These are phyloP conservation scores for Aureobasidium sp. DNA, from an alignment of 2,329 filamentous ascomycete genomes.

Conservation along the genomic window DNA sequence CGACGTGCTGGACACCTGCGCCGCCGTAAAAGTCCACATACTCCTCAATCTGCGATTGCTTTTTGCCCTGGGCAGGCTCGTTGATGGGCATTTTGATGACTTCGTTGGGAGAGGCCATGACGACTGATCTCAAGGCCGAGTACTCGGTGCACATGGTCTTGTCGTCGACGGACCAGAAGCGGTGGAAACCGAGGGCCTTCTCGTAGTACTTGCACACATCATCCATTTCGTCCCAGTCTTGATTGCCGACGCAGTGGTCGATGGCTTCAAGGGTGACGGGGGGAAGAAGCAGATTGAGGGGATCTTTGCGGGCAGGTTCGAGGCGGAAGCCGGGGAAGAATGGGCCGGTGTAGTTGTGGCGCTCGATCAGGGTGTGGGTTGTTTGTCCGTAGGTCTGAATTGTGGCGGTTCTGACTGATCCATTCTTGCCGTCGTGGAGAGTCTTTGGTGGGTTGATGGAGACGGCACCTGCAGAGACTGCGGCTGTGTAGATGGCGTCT, in stretches of 20 bases:
- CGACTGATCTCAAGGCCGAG: slow-evolving; percentile 78
- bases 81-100: slow-evolving; percentile 98
- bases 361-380: slow-evolving; percentile 82
- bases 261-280: slow-evolving; percentile 63
- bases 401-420: slow-evolving; percentile 65
- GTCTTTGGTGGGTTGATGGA: slow-evolving; percentile 56
- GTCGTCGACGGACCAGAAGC: slow-evolving; percentile 96
- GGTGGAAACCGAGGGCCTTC: slow-evolving; percentile 81
- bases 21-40: slow-evolving; percentile 80
- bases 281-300: slow-evolving; percentile 50
- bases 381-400: slow-evolving; percentile 94
- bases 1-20: slow-evolving; percentile 88
- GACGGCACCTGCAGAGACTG: slow-evolving; percentile 57
- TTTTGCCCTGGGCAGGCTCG: slow-evolving; percentile 84
- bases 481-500: slow-evolving; percentile 67
- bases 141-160: slow-evolving; percentile 88
- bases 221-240: slow-evolving; percentile 87
- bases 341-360: slow-evolving; percentile 59
- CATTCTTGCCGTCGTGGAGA: slow-evolving; percentile 55
- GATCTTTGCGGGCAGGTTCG: slow-evolving; percentile 40
- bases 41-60: slow-evolving; percentile 90
- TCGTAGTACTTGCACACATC: slow-evolving; percentile 68
- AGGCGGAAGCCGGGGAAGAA: slow-evolving; percentile 80
- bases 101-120: slow-evolving; percentile 82
- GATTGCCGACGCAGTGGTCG: slow-evolving; percentile 96